Evolutionary conservation across 164 flowering plant species (phyloP).

Genomic region (Aristolochia californica): DNA sequence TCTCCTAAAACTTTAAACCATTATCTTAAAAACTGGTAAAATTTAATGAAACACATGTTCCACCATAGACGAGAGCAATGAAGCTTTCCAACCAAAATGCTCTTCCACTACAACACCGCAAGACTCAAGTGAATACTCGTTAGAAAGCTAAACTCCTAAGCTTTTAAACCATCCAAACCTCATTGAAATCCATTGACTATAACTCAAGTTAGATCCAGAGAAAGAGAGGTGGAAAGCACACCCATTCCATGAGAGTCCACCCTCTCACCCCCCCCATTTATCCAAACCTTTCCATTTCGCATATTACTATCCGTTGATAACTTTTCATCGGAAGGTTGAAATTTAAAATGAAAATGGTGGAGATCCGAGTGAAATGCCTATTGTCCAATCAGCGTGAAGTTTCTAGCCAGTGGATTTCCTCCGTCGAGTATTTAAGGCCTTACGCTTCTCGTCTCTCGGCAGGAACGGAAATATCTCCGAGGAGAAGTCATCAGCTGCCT

Average conservation of each 20-base stretch:
- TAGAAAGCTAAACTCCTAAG: constrained; percentile 34
- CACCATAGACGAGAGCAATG: constrained; percentile 28
- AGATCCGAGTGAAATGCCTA: constrained; percentile 21
- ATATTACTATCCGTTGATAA: constrained; percentile 18
- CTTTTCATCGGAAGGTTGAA: constrained; percentile 18
- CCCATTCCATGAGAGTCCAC: constrained; percentile 14
- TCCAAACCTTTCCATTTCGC: neutral
- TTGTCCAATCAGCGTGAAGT: constrained; percentile 25
- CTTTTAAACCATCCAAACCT: constrained; percentile 24
- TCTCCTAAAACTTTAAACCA: constrained; percentile 1
- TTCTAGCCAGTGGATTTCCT: constrained; percentile 5
- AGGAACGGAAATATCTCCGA: neutral
- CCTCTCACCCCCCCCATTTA: constrained; percentile 2
- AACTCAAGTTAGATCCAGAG: constrained; percentile 19
- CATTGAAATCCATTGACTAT: constrained; percentile 21
- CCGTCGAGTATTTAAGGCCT: constrained; percentile 16
- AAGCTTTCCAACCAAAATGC: constrained; percentile 15
- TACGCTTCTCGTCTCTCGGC: neutral
- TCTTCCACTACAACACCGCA: constrained; percentile 7
- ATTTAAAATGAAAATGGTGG: constrained; percentile 10
- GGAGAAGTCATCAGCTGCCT: neutral
- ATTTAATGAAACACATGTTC: constrained; percentile 15
- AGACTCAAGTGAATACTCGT: constrained; percentile 10
- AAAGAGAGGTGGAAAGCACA: constrained; percentile 41
- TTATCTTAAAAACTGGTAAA: constrained; percentile 13